Percentiles rank a stretch among this genome's conserved stretches.
These are phyloP conservation scores for Naganishia randhawae DNA, from an alignment of 768 basidiomycete species.

Conservation along the genomic window DNA sequence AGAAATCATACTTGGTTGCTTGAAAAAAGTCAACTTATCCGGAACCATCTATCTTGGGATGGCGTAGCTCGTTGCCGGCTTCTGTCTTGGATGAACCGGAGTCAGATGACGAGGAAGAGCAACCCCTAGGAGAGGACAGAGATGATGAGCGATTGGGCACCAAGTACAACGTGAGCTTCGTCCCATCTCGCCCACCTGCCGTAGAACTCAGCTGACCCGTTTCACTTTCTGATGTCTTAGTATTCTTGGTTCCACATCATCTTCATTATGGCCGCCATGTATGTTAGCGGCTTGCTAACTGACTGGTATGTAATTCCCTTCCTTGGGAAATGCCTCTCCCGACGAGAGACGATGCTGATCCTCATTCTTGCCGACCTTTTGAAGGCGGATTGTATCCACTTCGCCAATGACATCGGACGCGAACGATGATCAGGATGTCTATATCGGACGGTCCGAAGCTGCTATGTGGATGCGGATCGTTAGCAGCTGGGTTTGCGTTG, in stretches of 20 bases:
- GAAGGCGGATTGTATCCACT: conserved; percentile 51
- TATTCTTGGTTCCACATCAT: conserved; percentile 99
- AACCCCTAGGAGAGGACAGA: conserved; percentile 62
- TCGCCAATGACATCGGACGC: conserved; percentile 34
- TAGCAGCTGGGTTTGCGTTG: conserved; percentile 82
- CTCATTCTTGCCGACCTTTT: neutral
- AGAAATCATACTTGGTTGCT: neutral
- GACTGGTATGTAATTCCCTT: conserved; percentile 71
- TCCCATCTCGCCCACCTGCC: neutral
- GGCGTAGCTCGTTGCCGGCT: conserved; percentile 75
- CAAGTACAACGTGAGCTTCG: conserved; percentile 75
- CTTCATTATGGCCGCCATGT: conserved; percentile 93
- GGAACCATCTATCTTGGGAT: neutral
- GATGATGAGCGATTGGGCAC: conserved; percentile 94
- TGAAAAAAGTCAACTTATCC: neutral
- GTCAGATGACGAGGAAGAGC: conserved; percentile 58
- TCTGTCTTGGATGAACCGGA: conserved; percentile 81
- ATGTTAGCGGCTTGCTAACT: conserved; percentile 91
- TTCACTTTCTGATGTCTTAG: conserved; percentile 52
- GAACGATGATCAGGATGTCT: conserved; percentile 56
- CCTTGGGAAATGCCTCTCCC: neutral
- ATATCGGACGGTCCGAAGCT: conserved; percentile 89
- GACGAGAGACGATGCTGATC: conserved; percentile 7
- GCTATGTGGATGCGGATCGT: conserved; percentile 99
- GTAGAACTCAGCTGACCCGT: neutral